These are phyloP conservation scores for Candida boidinii DNA, from an alignment of 805 yeast species.

Conservation along the genomic window DNA sequence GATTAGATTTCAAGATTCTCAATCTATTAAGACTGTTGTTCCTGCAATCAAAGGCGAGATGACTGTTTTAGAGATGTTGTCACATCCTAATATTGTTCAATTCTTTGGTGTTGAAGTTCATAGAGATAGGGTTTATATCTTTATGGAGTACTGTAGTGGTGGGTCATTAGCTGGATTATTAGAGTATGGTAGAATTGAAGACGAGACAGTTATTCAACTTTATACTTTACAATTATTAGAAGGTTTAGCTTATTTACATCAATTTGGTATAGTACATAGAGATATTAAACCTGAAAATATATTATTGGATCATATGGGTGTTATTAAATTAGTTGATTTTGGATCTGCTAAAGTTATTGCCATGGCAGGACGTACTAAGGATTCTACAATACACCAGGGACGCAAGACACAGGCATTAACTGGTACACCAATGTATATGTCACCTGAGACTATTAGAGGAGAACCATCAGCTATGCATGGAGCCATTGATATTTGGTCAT, in stretches of 20 bases:
- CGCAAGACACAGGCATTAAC: slow-evolving; percentile 38
- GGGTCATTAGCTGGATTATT: slow-evolving; percentile 83
- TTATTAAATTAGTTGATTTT: slow-evolving; percentile 91
- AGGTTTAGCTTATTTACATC: slow-evolving; percentile 91
- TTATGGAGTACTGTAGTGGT: slow-evolving; percentile 97
- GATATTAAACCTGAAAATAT: slow-evolving; percentile 96
- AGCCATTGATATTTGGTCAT: slow-evolving; percentile 85
- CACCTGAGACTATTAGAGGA: slow-evolving; percentile 93
- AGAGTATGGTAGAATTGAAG: slow-evolving; percentile 91
- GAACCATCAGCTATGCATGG: slow-evolving; percentile 51
- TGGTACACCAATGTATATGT: slow-evolving; percentile 99
- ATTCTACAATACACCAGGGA: slow-evolving; percentile 13
- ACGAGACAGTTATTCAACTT: slow-evolving; percentile 85
- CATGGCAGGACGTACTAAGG: slow-evolving; percentile 26
- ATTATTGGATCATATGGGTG: slow-evolving; percentile 82
- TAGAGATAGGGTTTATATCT: slow-evolving; percentile 86
- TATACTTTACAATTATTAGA: slow-evolving; percentile 89
- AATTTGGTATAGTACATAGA: slow-evolving; percentile 91
- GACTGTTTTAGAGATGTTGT: slow-evolving; percentile 90
- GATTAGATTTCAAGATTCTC: slow-evolving; percentile 81
- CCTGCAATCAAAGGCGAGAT: slow-evolving; percentile 92
- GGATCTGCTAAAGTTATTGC: slow-evolving; percentile 94
- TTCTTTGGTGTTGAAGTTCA: slow-evolving; percentile 97
- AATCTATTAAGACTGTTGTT: slow-evolving; percentile 73
- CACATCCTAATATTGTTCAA: slow-evolving; percentile 94